Percentiles rank a stretch among this genome's conserved stretches.
Conservation (phyloP, 2,329 filamentous ascomycete species). For the Chaetomium strumarium region DNA sequence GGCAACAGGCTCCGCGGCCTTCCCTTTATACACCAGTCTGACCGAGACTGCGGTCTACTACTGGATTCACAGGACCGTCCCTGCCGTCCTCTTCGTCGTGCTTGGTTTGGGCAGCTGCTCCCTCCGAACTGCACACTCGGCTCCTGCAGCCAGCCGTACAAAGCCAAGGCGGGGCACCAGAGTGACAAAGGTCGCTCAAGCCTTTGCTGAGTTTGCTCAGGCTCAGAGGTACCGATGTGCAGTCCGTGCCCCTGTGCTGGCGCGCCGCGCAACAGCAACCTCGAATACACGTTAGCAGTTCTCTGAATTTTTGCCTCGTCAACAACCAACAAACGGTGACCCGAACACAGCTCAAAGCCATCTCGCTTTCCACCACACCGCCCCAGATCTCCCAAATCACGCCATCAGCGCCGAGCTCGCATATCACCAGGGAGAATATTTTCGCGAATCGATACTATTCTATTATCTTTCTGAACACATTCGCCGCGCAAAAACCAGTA, state of each 20-base stretch:
- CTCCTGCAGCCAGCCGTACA: conserved; percentile 9
- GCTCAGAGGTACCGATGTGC: neutral
- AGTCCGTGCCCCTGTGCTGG: neutral
- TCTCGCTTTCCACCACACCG: conserved; percentile 16
- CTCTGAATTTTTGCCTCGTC: conserved; percentile 29
- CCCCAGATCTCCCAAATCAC: conserved; percentile 13
- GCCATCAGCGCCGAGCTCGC: conserved; percentile 15
- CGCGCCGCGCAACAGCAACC: conserved; percentile 19
- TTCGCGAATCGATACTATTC: conserved; percentile 8
- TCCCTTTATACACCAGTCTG: too few species aligned
- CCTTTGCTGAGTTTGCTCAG: too few species aligned
- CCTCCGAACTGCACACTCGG: conserved; percentile 8
- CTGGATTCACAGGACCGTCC: neutral
- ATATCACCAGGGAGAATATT: conserved; percentile 8
- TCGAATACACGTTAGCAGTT: conserved; percentile 20
- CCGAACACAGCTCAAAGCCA: conserved; percentile 11
- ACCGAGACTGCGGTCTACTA: too few species aligned
- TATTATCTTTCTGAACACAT: conserved; percentile 9
- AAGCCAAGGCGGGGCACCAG: conserved; percentile 6
- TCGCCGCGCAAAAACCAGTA: conserved; percentile 20
- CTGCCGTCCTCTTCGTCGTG: neutral
- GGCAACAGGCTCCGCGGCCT: too few species aligned
- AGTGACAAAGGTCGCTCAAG: neutral
- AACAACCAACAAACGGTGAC: conserved; percentile 26
- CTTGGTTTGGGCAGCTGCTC: neutral